Percentiles rank a stretch among this genome's conserved stretches.
Evolutionary conservation across 73 alveolate genomes (phyloP).

Genomic region (Blepharisma japonicum): DNA sequence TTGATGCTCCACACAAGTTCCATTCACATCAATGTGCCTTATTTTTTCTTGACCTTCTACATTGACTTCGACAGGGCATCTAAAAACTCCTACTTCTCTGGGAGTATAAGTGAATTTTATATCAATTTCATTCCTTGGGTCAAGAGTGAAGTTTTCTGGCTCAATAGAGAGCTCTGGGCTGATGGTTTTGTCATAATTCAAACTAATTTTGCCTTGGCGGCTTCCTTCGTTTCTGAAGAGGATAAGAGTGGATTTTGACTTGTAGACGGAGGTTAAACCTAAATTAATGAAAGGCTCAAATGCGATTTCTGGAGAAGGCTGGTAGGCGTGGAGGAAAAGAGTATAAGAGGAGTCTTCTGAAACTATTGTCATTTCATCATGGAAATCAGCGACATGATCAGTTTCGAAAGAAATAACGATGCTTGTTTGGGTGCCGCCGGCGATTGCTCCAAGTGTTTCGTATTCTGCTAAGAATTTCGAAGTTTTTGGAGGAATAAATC

Average conservation of each 20-base stretch:
- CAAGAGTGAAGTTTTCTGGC: slow-evolving; percentile 78
- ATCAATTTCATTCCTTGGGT: slow-evolving; percentile 74
- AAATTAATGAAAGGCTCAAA: slow-evolving; percentile 96
- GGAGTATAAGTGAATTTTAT: slow-evolving; percentile 84
- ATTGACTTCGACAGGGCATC: slow-evolving; percentile 87
- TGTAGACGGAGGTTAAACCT: slow-evolving; percentile 90
- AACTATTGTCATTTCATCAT: slow-evolving; percentile 82
- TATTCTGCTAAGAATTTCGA: slow-evolving; percentile 76
- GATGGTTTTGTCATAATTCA: slow-evolving; percentile 73
- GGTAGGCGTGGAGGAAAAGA: slow-evolving; percentile 87
- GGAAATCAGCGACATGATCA: slow-evolving; percentile 89
- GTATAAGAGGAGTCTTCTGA: slow-evolving; percentile 86
- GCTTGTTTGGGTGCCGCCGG: slow-evolving; percentile 94
- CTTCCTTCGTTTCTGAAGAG: slow-evolving; percentile 95
- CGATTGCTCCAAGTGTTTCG: slow-evolving; percentile 81
- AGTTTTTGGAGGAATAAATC: slow-evolving; percentile 90
- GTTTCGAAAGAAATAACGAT: slow-evolving; percentile 95
- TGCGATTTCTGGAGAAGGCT: slow-evolving; percentile 93
- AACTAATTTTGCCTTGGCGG: slow-evolving; percentile 80
- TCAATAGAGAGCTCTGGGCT: slow-evolving; percentile 79
- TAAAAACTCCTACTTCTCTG: slow-evolving; percentile 90
- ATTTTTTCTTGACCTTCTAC: slow-evolving; percentile 89
- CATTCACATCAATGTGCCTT: slow-evolving; percentile 94
- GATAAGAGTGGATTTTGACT: slow-evolving; percentile 75
- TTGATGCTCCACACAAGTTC: slow-evolving; percentile 90